These are phyloP conservation scores for Pelagophyceae sp. DNA, from an alignment of 352 stramenopile genomes.

Conservation along the genomic window DNA sequence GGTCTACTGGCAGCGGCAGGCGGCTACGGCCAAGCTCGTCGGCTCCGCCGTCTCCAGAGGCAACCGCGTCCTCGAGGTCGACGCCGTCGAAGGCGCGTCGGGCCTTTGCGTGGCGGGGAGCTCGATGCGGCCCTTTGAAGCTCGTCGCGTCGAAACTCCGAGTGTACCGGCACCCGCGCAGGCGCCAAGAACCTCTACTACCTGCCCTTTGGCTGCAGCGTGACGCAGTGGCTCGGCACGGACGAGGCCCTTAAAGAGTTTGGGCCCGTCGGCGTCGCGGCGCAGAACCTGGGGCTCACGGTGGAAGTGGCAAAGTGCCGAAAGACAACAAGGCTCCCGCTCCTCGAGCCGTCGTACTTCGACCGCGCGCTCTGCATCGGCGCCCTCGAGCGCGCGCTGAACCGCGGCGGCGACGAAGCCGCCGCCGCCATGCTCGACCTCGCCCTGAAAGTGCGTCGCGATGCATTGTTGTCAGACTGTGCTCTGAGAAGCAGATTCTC, in stretches of 20 bases:
- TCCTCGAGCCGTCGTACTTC: neutral
- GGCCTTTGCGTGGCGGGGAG: too few species aligned
- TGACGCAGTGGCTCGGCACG: neutral
- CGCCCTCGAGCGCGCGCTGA: neutral
- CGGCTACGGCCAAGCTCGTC: neutral
- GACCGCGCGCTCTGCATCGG: neutral
- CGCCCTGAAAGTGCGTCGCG: neutral
- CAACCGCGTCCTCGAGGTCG: neutral
- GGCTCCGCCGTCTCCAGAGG: neutral
- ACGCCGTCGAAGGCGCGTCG: conserved; percentile 8
- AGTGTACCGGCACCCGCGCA: too few species aligned
- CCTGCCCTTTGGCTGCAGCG: neutral
- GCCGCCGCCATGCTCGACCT: neutral
- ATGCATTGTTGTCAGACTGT: neutral
- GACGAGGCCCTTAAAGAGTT: neutral
- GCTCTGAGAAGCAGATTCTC: neutral
- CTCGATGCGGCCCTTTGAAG: too few species aligned
- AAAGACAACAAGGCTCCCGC: neutral
- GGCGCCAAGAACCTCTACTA: conserved; percentile 17
- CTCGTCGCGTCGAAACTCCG: too few species aligned
- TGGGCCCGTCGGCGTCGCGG: neutral
- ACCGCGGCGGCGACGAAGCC: neutral
- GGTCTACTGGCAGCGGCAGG: conserved; percentile 6
- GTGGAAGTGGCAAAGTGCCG: neutral
- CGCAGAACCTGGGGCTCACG: neutral